phyloP scores from a whole-genome alignment of 768 basidiomycete genomes.

The Tricholoma sp. region DNA sequence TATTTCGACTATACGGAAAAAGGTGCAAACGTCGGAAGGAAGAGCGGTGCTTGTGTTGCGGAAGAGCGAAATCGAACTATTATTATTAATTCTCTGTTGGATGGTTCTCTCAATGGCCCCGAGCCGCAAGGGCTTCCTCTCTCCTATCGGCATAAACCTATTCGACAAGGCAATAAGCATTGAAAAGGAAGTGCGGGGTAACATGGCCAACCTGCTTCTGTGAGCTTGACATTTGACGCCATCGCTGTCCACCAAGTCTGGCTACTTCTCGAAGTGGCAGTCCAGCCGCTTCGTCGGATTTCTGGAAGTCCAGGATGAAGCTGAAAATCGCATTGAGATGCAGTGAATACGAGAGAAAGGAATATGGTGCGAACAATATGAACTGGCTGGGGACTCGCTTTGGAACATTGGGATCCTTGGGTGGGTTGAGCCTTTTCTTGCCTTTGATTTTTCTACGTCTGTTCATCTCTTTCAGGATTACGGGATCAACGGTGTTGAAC shows the following conservation, averaged over 20 bases:
- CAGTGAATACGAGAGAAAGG: background rate
- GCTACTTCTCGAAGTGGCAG: too few relatives aligned
- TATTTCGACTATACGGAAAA: background rate
- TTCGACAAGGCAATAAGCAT: background rate
- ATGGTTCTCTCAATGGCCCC: background rate
- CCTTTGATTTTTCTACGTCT: conserved; percentile 23
- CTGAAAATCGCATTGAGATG: background rate
- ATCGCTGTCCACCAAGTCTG: background rate
- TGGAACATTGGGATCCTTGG: background rate
- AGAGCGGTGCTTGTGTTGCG: background rate
- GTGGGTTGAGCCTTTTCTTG: conserved; percentile 12
- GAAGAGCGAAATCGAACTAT: background rate
- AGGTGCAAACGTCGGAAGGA: background rate
- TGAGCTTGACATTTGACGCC: background rate
- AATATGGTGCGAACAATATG: background rate
- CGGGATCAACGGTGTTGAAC: conserved; percentile 15
- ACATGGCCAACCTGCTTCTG: background rate
- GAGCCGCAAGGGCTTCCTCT: background rate
- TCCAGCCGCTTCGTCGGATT: background rate
- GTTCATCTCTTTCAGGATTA: conserved; percentile 27
- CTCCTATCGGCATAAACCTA: background rate
- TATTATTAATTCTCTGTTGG: background rate
- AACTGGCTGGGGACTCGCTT: background rate
- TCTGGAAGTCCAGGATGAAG: background rate
- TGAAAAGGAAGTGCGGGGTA: background rate